Evolutionary conservation across 2,329 filamentous ascomycete genomes (phyloP).

Genomic region (Pseudovirgaria hyperparasitica): DNA sequence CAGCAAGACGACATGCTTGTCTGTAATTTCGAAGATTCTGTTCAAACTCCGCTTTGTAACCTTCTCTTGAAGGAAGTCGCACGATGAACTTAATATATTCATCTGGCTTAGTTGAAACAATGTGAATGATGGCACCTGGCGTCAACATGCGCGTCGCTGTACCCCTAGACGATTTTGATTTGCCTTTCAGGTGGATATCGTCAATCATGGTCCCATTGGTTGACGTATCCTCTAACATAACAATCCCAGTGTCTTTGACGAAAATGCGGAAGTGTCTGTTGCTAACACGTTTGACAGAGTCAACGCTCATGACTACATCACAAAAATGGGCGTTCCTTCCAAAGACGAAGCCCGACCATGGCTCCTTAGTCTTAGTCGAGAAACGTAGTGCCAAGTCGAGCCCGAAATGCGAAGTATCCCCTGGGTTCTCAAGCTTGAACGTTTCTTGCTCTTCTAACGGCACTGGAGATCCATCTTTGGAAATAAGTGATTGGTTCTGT

Average conservation of each 20-base stretch:
- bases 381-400: slow-evolving; percentile 67
- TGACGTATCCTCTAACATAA: slow-evolving; percentile 89
- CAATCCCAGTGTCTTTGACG: slow-evolving; percentile 68
- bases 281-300: slow-evolving; percentile 64
- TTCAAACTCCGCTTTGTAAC: slow-evolving; percentile 53
- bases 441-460: slow-evolving; percentile 31
- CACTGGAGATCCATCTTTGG: slow-evolving; percentile 19
- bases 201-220: slow-evolving; percentile 95
- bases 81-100: slow-evolving; percentile 73
- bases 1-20: slow-evolving; percentile 4
- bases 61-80: slow-evolving; percentile 62
- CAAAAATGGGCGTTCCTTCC: slow-evolving; percentile 61
- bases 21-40: slow-evolving; percentile 55
- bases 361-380: slow-evolving; percentile 58
- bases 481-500: slow-evolving; percentile 25
- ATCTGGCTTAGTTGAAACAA: slow-evolving; percentile 40
- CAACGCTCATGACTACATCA: slow-evolving; percentile 55
- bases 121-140: slow-evolving; percentile 60
- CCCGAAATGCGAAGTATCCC: slow-evolving; percentile 12
- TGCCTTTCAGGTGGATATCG: slow-evolving; percentile 48
- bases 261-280: slow-evolving; percentile 95
- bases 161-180: slow-evolving; percentile 11
- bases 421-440: slow-evolving; percentile 32
- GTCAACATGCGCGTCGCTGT: slow-evolving; percentile 51
- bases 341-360: slow-evolving; percentile 66